phyloP scores from a whole-genome alignment of 768 basidiomycete genomes.

The Tulasnella sp. region DNA sequence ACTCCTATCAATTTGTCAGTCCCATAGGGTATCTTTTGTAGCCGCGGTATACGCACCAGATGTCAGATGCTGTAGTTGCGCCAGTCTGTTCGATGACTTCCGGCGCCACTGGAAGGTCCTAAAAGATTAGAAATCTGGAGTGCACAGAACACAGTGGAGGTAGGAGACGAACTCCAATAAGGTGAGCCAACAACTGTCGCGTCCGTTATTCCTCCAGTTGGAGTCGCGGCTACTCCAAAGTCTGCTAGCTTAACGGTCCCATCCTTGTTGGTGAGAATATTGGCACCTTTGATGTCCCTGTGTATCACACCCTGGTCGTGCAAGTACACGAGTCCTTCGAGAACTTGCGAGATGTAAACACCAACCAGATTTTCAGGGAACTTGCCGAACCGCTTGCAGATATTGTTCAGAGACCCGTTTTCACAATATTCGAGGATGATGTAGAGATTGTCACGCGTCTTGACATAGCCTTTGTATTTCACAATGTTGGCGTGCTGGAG shows the following conservation, averaged over 20 bases:
- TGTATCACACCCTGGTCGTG: slow-evolving; percentile 99
- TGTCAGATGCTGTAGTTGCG: slow-evolving; percentile 93
- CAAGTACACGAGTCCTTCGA: slow-evolving; percentile 91
- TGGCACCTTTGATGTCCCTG: slow-evolving; percentile 97
- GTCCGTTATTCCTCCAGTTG: slow-evolving; percentile 64
- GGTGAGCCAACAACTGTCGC: slow-evolving; percentile 94
- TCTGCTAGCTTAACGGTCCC: slow-evolving; percentile 98
- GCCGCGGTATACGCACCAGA: slow-evolving; percentile 50
- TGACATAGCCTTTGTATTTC: slow-evolving; percentile 97
- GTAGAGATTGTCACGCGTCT: slow-evolving; percentile 86
- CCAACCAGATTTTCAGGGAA: slow-evolving; percentile 96
- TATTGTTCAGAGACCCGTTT: slow-evolving; percentile 92
- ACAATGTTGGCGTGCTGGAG: slow-evolving; percentile 89
- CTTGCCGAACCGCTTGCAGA: slow-evolving; percentile 95
- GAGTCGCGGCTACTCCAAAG: slow-evolving; percentile 88
- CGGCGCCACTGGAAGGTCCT: slow-evolving; percentile 65
- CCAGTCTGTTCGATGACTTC: slow-evolving; percentile 98
- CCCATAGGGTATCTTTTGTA: not conserved
- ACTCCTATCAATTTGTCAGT: slow-evolving; percentile 37
- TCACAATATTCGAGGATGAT: slow-evolving; percentile 99
- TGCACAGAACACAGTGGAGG: not conserved
- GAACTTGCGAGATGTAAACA: slow-evolving; percentile 91
- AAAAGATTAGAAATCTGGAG: slow-evolving; percentile 7
- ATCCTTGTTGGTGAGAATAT: slow-evolving; percentile 97
- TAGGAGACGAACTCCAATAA: slow-evolving; percentile 76